Evolutionary conservation across 768 basidiomycete genomes (phyloP), one percentile per base, ranked within the genome.

Genomic region (Gymnopilus dilepis): DNA sequence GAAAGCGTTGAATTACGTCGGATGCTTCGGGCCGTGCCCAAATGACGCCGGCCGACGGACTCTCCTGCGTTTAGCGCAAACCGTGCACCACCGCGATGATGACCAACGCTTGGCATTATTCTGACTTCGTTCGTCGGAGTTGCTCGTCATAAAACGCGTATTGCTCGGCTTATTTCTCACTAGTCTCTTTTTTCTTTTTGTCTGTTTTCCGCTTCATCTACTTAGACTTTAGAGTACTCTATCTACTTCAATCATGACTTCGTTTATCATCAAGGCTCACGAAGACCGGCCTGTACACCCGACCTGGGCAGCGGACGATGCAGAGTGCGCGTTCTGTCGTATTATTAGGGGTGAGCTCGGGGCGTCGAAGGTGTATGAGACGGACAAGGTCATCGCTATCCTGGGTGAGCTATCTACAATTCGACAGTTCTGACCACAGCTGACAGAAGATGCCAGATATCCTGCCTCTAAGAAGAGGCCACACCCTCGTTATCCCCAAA

Each of bases 401-500:
- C 78, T 91, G 67, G 89, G 89, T 85, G 53, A 34, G 72, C 7
- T 69, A 37, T 51, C 2, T 9, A 13, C 31, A 2, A 13, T 34
- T 22, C 5, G n/a, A 19, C n/a, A 11, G 4, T 50, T 33, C 17
- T 42, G 11, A 7, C 21, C 38, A 53, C 26, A 33, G 42, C 17
- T 26, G 12, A 17, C 19, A 4, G 11, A 17, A 19, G 17, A 13
- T 3, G 17, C 15, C 41, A 89, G 90, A 91, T 73, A 90, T 91
- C 56, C 72, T 88, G 40, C 90, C 90, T 1, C 70, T 92, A 37
- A 76, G 90, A 45, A 77, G 72, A 28, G 90, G 90, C 2, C 90
- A 91, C 71, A 84, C 85, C 13, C 82, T 92, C 7, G 84, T 91
- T 17, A 83, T 92, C 68, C 89, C 90, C 13, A 91, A 90, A 67